phyloP scores from a whole-genome alignment of 805 yeast species.

The Wickerhamomyces tratensis region DNA sequence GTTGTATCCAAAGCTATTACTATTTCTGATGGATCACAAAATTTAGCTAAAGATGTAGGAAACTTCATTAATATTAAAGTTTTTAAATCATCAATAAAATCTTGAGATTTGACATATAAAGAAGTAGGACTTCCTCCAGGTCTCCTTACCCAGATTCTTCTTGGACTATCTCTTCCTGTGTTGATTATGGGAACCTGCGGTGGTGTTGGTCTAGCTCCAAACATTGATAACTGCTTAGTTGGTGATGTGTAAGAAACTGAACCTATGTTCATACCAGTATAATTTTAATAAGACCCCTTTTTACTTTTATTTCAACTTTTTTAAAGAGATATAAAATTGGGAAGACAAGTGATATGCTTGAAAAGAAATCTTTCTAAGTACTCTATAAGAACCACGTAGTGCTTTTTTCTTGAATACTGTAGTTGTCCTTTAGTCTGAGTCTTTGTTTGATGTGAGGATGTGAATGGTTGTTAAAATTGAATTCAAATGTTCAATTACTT shows the following conservation, averaged over 20 bases:
- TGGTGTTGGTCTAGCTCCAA: not conserved
- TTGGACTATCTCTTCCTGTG: slow-evolving; percentile 9
- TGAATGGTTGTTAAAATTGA: no score
- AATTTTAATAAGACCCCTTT: no score
- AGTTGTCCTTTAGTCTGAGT: no score
- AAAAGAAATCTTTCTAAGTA: no score
- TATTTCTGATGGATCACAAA: slow-evolving; percentile 64
- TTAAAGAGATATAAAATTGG: no score
- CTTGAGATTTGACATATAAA: slow-evolving; percentile 45
- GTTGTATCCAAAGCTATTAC: slow-evolving; percentile 20
- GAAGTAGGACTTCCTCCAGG: slow-evolving; percentile 58
- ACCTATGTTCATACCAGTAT: not conserved
- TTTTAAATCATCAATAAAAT: slow-evolving; percentile 79
- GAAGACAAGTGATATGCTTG: no score
- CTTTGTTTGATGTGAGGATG: no score
- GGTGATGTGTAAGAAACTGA: not conserved
- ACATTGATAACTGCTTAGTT: not conserved
- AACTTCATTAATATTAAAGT: slow-evolving; percentile 49
- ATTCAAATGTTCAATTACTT: no score
- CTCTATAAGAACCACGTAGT: no score
- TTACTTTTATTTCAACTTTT: no score
- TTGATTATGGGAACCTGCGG: slow-evolving; percentile 8
- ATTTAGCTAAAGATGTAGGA: slow-evolving; percentile 54
- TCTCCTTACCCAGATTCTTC: slow-evolving; percentile 48
- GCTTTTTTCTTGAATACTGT: no score